Conservation (phyloP, 176 grass and related monocot species). For the Pharus latifolius region DNA sequence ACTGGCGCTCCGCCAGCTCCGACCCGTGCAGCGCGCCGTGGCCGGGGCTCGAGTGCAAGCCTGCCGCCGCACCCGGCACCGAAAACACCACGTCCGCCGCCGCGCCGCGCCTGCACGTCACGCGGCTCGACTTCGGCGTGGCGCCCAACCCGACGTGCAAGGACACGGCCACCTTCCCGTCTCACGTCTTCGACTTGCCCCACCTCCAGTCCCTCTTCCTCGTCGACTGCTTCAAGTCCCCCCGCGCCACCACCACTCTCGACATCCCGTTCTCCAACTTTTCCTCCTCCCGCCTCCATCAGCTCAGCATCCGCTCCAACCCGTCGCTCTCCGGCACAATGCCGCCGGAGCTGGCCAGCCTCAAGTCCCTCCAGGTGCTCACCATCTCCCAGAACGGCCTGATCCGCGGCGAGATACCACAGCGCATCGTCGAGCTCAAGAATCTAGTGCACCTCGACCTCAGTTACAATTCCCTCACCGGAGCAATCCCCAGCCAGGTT, state of each 20-base stretch:
- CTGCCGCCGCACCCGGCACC: not conserved
- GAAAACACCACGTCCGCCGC: too few species aligned
- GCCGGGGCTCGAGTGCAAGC: conserved; percentile 93
- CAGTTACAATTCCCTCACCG: conserved; percentile 83
- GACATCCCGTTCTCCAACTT: conserved; percentile 39
- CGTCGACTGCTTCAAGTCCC: conserved; percentile 63
- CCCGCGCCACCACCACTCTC: conserved; percentile 22
- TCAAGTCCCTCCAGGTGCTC: conserved; percentile 73
- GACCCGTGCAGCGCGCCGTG: conserved; percentile 75
- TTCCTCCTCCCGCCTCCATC: conserved; percentile 46
- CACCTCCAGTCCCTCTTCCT: conserved; percentile 66
- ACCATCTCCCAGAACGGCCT: conserved; percentile 80
- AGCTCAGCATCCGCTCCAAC: conserved; percentile 72
- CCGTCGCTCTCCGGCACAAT: conserved; percentile 62
- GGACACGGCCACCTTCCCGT: conserved; percentile 42
- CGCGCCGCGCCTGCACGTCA: conserved; percentile 36
- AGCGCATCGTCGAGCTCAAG: conserved; percentile 20
- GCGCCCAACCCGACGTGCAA: conserved; percentile 65
- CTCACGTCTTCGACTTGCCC: conserved; percentile 45
- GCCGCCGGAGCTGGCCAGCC: conserved; percentile 33
- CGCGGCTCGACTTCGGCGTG: conserved; percentile 78
- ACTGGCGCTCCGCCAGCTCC: conserved; percentile 50
- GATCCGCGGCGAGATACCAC: conserved; percentile 34
- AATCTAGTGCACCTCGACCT: conserved; percentile 78
- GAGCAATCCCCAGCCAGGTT: conserved; percentile 38